Evolutionary conservation across 2,329 filamentous ascomycete species (phyloP), one percentile per base, ranked within the genome.

Genomic region (Sporothrix euskadiensis): DNA sequence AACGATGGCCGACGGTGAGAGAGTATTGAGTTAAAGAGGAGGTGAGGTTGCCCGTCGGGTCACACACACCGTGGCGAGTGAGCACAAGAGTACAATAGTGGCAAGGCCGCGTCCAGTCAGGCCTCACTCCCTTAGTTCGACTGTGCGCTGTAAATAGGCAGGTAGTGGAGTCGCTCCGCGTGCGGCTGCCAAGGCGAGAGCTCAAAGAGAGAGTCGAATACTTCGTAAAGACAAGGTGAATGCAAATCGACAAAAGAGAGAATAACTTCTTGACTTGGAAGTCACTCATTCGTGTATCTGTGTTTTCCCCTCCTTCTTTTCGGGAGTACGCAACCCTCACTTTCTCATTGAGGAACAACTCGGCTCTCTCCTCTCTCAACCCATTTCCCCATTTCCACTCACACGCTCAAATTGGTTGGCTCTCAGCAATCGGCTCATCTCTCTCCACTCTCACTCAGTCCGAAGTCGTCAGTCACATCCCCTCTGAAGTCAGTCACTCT

Each of bases 401-500:
- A 66, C 39, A 47, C 22, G 61, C 39, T 19, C 39, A 66, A 26
- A 30, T 30, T 66, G 61, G 61, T 66, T 47, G 61, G 61, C n/a
- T 47, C 39, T 8, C 61, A 66, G 61, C 19, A 41, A 41, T 39
- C 57, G 30, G n/a, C n/a, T 30, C 52, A 4, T 19, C 4, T 19
- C 30, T 30, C 57, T 41, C 57, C 57, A 63, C 57, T 63, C 57
- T 19, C 9, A 6, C 41, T 44, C 41, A 44, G 7, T 14, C 26
- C 26, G 35, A 35, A 35, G 35, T n/a, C n/a, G n/a, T 32, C 22
- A 3, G 39, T 41, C 7, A 41, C 39, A 7, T 41, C 10, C 9
- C 41, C 41, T 44, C 41, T 14, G 35, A 35, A 35, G 35, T 3
- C 41, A 44, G 12, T 44, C 4, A 4, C 8, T 56, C 52, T 9